Conservation (phyloP, 441 rosid genomes). For the Populus hybrid region DNA sequence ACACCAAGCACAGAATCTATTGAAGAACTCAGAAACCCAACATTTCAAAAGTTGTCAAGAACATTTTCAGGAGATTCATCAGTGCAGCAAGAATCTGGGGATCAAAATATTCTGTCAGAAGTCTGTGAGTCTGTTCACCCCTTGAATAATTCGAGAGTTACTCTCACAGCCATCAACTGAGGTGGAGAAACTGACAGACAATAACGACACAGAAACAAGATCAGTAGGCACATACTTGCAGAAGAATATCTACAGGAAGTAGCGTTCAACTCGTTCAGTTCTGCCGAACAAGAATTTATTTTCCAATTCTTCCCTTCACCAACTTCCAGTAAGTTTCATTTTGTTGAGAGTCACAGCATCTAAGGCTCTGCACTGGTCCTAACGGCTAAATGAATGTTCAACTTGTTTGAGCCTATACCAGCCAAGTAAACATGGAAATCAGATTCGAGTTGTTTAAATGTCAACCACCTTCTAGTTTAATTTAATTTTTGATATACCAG, state of each 20-base stretch:
- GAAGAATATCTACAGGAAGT: neutral
- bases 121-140: neutral
- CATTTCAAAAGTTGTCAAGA: neutral
- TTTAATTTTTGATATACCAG: neutral
- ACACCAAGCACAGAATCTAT: constrained; percentile 52
- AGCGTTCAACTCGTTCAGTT: neutral
- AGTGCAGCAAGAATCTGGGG: neutral
- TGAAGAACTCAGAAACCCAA: constrained; percentile 48
- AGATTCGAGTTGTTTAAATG: no score
- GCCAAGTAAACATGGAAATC: neutral
- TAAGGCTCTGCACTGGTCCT: neutral
- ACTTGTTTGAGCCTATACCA: neutral
- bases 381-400: neutral
- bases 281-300: neutral
- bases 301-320: neutral
- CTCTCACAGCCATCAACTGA: neutral
- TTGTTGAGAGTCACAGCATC: neutral
- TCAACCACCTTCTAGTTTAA: neutral
- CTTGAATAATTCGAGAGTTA: neutral
- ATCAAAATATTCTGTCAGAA: neutral
- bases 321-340: neutral
- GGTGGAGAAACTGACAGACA: neutral
- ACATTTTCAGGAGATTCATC: neutral
- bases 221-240: neutral
- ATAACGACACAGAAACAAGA: neutral